Evolutionary conservation across 1,284 basidiomycete species (phyloP).

Genomic region (Tilletia walkeri): DNA sequence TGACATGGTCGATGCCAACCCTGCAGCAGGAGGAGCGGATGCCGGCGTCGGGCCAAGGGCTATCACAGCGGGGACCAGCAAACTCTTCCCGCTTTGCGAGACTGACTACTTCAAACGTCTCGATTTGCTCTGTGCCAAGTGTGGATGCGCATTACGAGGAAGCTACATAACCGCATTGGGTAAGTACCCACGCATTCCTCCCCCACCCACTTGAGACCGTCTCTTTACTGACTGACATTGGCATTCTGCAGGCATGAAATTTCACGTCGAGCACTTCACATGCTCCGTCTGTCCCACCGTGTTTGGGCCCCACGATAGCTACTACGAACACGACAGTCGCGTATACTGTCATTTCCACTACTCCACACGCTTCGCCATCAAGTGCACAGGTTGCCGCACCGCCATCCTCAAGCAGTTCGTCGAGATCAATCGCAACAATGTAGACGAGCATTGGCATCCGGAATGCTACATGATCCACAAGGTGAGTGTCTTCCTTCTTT

Average conservation of each 20-base stretch:
- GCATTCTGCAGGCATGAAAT: constrained; percentile 72
- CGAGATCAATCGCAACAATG: constrained; percentile 96
- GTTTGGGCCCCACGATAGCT: constrained; percentile 96
- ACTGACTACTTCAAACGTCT: constrained; percentile 95
- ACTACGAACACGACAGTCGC: constrained; percentile 94
- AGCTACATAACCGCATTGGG: constrained; percentile 99
- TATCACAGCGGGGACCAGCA: constrained; percentile 25
- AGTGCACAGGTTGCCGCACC: constrained; percentile 93
- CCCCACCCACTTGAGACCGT: background rate
- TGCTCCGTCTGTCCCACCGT: constrained; percentile 93
- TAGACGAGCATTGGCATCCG: constrained; percentile 99
- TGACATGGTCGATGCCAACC: constrained; percentile 68
- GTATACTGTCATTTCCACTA: constrained; percentile 81
- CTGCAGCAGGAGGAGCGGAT: constrained; percentile 60
- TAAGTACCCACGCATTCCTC: background rate
- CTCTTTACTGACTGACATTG: constrained; percentile 14
- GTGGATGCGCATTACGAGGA: constrained; percentile 85
- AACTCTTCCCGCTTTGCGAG: constrained; percentile 66
- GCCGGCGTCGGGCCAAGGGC: background rate
- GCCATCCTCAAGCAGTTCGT: constrained; percentile 99
- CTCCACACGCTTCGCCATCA: constrained; percentile 95
- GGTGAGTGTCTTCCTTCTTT: constrained; percentile 12
- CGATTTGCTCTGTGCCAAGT: constrained; percentile 94
- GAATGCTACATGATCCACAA: constrained; percentile 99
- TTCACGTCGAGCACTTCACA: constrained; percentile 98